These are phyloP conservation scores for Margaritispora aquatica DNA, from an alignment of 495 filamentous ascomycete genomes.

Conservation along the genomic window DNA sequence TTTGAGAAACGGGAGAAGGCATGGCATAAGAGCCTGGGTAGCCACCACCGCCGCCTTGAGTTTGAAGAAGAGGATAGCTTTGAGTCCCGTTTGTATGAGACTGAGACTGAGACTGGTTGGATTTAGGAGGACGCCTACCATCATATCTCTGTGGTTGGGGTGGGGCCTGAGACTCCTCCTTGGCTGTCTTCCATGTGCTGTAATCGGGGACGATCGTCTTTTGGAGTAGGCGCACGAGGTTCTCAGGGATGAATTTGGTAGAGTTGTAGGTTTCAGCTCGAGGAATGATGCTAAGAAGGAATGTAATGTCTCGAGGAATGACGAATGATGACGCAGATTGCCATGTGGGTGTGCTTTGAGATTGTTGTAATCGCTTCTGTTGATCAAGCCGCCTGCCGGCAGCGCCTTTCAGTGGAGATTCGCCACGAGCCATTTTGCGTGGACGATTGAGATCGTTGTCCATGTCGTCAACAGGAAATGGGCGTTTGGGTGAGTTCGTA, in stretches of 20 bases:
- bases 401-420: conserved; percentile 80
- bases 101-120: too few species aligned
- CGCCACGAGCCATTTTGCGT: conserved; percentile 74
- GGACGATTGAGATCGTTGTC: conserved; percentile 45
- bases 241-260: conserved; percentile 58
- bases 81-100: conserved; percentile 2
- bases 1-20: not conserved
- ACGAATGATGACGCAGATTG: conserved; percentile 35
- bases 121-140: conserved; percentile 14
- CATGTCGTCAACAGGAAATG: conserved; percentile 35
- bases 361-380: conserved; percentile 56
- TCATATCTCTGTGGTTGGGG: conserved; percentile 15
- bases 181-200: conserved; percentile 19
- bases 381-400: conserved; percentile 79
- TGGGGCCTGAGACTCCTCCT: conserved; percentile 13
- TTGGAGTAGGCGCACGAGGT: conserved; percentile 67
- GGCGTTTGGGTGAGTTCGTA: conserved; percentile 72
- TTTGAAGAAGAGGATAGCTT: conserved; percentile 6
- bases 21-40: not conserved
- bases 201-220: conserved; percentile 57
- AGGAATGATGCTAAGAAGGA: conserved; percentile 79
- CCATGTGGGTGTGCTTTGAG: conserved; percentile 32
- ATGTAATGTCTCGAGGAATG: conserved; percentile 73
- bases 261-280: conserved; percentile 62
- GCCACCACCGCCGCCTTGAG: not conserved